A percentile compares a stretch with the other conserved stretches of the same genome.
Evolutionary conservation across 352 stramenopile genomes (phyloP).

Genomic region (Phytophthora podocarpi): DNA sequence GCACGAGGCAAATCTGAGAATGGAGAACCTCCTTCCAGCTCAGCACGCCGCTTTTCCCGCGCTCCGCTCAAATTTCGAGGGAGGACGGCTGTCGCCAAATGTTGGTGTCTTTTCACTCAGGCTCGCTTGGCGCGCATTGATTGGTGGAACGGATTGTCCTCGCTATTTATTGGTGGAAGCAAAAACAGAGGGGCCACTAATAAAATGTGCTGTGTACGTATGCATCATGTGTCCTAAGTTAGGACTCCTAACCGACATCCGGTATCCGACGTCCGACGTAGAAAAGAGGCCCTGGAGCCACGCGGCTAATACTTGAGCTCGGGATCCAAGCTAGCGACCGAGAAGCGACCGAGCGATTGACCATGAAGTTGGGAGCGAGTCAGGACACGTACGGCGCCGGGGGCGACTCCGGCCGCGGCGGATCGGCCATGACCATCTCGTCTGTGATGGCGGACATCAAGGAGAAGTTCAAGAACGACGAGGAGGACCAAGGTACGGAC

Average conservation of each 20-base stretch:
- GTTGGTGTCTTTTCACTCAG: constrained; percentile 20
- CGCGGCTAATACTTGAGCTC: constrained; percentile 32
- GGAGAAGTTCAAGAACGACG: constrained; percentile 99
- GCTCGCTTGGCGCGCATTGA: constrained; percentile 25
- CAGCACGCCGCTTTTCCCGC: constrained; percentile 15
- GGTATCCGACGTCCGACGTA: constrained; percentile 3
- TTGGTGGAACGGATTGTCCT: constrained; percentile 27
- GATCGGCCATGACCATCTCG: constrained; percentile 58
- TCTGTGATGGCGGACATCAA: constrained; percentile 95
- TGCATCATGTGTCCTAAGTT: neutral
- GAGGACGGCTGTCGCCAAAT: constrained; percentile 2
- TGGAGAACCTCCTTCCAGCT: constrained; percentile 9
- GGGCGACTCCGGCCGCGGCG: constrained; percentile 44
- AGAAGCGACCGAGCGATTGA: constrained; percentile 32
- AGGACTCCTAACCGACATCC: neutral
- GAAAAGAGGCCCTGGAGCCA: constrained; percentile 20
- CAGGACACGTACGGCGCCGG: constrained; percentile 58
- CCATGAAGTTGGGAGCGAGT: constrained; percentile 64
- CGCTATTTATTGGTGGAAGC: constrained; percentile 19
- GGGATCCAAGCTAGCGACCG: constrained; percentile 25
- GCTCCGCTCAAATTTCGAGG: constrained; percentile 15
- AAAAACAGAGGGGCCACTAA: constrained; percentile 1
- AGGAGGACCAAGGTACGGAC: constrained; percentile 92
- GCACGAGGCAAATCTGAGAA: constrained; percentile 44
- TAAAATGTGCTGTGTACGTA: neutral